phyloP scores from a whole-genome alignment of 192 early-diverging fungal species.

The Lobosporangium transversale region DNA sequence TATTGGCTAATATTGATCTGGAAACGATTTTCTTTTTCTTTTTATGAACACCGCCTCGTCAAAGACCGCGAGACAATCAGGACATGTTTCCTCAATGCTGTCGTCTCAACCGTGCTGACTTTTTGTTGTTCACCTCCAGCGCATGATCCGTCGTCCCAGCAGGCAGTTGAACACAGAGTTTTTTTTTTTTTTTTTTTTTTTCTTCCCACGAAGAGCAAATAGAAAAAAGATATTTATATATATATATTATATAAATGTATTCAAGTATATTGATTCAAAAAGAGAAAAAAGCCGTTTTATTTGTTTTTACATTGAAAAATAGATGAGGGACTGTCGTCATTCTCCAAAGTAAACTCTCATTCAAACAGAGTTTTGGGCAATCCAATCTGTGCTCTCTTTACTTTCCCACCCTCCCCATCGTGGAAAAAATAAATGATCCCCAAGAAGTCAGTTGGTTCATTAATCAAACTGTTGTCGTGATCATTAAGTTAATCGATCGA shows the following conservation, averaged over 20 bases:
- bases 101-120: background rate
- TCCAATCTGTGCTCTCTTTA: conserved; percentile 5
- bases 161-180: no score
- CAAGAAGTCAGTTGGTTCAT: no score
- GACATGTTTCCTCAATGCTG: background rate
- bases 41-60: background rate
- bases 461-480: no score
- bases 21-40: no score
- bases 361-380: background rate
- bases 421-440: background rate
- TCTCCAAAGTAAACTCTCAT: background rate
- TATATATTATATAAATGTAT: no score
- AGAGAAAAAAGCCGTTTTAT: background rate
- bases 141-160: no score
- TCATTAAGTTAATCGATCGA: no score
- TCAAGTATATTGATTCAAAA: background rate
- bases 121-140: background rate
- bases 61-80: background rate
- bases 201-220: background rate
- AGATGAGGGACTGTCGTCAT: background rate
- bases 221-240: no score
- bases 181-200: no score
- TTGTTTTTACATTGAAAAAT: background rate
- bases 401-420: conserved; percentile 6
- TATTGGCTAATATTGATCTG: no score